Base-by-base conservation (phyloP, 2,329 filamentous ascomycete genomes). In the Septoria linicola region DNA sequence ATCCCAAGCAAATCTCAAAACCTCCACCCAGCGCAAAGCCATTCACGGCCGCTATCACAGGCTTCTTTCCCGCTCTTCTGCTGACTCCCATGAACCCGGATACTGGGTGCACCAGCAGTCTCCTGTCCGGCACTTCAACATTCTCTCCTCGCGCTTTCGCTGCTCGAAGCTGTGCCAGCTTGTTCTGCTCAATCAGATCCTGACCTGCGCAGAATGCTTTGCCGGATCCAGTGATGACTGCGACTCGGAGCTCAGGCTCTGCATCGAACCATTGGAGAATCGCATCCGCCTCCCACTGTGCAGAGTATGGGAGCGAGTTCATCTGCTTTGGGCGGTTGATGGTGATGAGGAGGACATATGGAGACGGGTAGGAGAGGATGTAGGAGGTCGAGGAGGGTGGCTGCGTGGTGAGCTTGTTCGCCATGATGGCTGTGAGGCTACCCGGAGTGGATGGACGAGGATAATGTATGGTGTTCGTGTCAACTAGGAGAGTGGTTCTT, bases 21-120 rank as follows among this genome's bases (percentile, higher is more conserved):
- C 80, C 80, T 3, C 80, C 80, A 0, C 80, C 80, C 40, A 80
- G 68, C 1, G 78, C 78, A 53, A 77, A 73, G 0, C 80, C 80
- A 65, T 82, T 83, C 2, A 82, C 78, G 2, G 80, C 80, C 7
- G 78, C 79, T 62, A 83, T 79, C 39, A 83, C 72, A 1, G 80
- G 80, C 66, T 83, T 83, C 70, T 80, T 82, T 0, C 82, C 82
- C 10, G 67, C 66, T 10, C 82, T 71, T 34, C 77, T 70, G 34
- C 77, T 80, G 11, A 85, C 63, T 0, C 80, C 82, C 31, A 71
- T 76, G 61, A 82, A 81, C 0, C 81, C 81, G 1, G 68, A 68
- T 2, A 56, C 41, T 6, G 63, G 63, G 50, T 65, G 60, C 20
- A 41, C 51, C 21, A 63, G 53, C 31, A 58, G 20, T 21, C 58